Conservation (phyloP, 306 rosid species). For the Inga laurina region DNA sequence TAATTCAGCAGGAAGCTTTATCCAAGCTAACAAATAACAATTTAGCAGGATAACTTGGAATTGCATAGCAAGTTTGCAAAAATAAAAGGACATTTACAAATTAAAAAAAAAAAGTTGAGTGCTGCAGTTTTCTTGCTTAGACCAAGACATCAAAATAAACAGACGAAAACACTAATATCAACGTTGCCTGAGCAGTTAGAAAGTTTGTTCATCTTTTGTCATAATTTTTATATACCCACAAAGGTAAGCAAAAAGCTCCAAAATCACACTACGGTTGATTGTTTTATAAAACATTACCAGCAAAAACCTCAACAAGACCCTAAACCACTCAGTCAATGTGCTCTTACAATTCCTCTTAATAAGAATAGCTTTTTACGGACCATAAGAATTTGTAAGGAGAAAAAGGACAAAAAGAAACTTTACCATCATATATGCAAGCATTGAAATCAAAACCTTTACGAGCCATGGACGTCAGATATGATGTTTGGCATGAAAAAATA, state of each 20-base stretch:
- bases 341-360: not conserved
- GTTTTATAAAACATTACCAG: not conserved
- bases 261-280: not conserved
- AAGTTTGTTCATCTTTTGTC: not conserved
- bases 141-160: not conserved
- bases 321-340: not conserved
- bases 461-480: slow-evolving; percentile 74
- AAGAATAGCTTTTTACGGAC: not conserved
- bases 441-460: slow-evolving; percentile 82
- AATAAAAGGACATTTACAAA: not conserved
- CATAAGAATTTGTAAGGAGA: not conserved
- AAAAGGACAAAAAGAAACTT: slow-evolving; percentile 13
- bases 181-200: not conserved
- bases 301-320: not conserved
- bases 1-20: not conserved
- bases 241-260: not conserved
- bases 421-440: slow-evolving; percentile 82
- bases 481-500: slow-evolving; percentile 74
- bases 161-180: not conserved
- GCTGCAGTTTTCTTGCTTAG: not conserved
- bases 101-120: not conserved
- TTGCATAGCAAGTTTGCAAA: not conserved
- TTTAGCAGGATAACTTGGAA: not conserved
- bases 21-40: not conserved
- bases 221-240: not conserved